phyloP scores from a whole-genome alignment of 306 rosid species.

The Malus fusca region DNA sequence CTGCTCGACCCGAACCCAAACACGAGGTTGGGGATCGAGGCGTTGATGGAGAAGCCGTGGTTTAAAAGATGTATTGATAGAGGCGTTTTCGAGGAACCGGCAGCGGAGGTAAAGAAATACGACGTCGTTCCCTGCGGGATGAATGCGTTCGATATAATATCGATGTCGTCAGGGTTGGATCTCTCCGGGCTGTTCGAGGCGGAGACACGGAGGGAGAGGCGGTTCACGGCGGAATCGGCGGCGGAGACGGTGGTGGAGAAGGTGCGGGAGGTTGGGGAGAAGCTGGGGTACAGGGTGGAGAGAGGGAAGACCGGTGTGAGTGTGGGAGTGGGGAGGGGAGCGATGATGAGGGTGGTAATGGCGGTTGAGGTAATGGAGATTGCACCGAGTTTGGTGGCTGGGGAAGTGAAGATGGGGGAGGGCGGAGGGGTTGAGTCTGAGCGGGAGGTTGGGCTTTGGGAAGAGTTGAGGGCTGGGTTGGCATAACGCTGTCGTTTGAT shows the following conservation, averaged over 20 bases:
- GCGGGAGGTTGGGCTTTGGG: constrained; percentile 49
- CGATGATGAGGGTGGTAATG: constrained; percentile 29
- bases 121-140: constrained; percentile 11
- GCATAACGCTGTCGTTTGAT: constrained; percentile 25
- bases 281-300: constrained; percentile 54
- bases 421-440: constrained; percentile 45
- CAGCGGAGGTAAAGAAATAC: not conserved
- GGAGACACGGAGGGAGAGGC: constrained; percentile 28
- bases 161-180: constrained; percentile 80
- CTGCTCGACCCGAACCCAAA: constrained; percentile 75
- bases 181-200: constrained; percentile 65
- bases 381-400: constrained; percentile 36
- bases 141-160: constrained; percentile 90
- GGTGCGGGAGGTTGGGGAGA: constrained; percentile 48
- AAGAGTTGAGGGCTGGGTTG: constrained; percentile 42
- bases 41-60: constrained; percentile 39
- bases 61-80: constrained; percentile 31
- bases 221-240: constrained; percentile 41
- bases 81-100: constrained; percentile 14
- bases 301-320: constrained; percentile 48
- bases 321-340: constrained; percentile 47
- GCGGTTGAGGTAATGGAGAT: constrained; percentile 50
- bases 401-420: constrained; percentile 45
- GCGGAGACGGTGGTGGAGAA: constrained; percentile 44
- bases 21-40: constrained; percentile 41